phyloP scores from a whole-genome alignment of 108 stramenopile species.

The Stephanodiscus minutulus region DNA sequence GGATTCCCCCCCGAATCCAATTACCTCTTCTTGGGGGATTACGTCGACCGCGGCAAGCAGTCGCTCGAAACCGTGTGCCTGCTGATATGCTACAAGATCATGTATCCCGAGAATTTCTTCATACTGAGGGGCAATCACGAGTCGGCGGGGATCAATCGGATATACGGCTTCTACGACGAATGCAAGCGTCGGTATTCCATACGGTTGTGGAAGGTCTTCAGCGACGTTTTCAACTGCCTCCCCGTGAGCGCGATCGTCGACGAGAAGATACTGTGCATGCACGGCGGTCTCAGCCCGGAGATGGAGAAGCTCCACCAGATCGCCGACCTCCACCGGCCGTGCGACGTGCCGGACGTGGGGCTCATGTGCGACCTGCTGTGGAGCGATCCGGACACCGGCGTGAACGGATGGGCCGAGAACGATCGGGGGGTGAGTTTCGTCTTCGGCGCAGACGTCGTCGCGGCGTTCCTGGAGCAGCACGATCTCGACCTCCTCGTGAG shows the following conservation, averaged over 20 bases:
- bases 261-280: conserved; percentile 97
- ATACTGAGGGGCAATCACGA: conserved; percentile 95
- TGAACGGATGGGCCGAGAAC: conserved; percentile 91
- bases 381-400: conserved; percentile 89
- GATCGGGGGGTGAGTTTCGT: conserved; percentile 95
- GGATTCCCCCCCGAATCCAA: conserved; percentile 80
- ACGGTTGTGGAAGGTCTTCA: conserved; percentile 94
- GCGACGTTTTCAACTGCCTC: conserved; percentile 95
- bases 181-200: conserved; percentile 92
- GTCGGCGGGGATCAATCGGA: conserved; percentile 92
- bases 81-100: conserved; percentile 89
- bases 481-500: conserved; percentile 91
- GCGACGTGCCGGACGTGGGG: conserved; percentile 92
- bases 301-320: conserved; percentile 82
- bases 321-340: conserved; percentile 80
- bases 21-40: conserved; percentile 92
- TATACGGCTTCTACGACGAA: conserved; percentile 89
- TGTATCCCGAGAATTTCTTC: conserved; percentile 94
- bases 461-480: conserved; percentile 74
- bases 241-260: conserved; percentile 92
- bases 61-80: conserved; percentile 92
- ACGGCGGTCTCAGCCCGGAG: conserved; percentile 91
- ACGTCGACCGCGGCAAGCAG: conserved; percentile 92
- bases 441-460: conserved; percentile 91
- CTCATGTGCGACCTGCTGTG: conserved; percentile 95